These are phyloP conservation scores for Boletus subcaerulescens DNA, from an alignment of 768 basidiomycete genomes.

Conservation along the genomic window DNA sequence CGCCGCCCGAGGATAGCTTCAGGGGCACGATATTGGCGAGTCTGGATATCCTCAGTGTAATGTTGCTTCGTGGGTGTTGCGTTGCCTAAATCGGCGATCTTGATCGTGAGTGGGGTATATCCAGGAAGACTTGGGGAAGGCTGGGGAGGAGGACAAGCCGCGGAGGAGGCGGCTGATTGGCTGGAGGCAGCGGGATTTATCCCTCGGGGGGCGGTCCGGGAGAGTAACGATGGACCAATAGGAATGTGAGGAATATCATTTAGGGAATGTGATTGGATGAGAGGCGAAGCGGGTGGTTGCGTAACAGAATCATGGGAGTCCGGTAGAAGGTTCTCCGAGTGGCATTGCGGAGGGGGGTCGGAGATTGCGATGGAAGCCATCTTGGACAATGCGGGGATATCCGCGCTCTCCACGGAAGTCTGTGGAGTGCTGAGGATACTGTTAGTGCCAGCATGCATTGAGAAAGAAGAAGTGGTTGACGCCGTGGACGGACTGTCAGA, in stretches of 20 bases:
- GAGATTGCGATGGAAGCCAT: constrained; percentile 26
- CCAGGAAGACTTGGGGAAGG: constrained; percentile 20
- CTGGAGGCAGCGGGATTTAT: constrained; percentile 20
- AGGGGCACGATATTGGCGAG: constrained; percentile 93
- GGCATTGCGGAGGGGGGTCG: not conserved
- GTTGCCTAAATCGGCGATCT: constrained; percentile 94
- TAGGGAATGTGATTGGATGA: constrained; percentile 24
- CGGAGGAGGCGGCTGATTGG: constrained; percentile 16
- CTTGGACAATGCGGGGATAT: constrained; percentile 40
- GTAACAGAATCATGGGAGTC: not conserved
- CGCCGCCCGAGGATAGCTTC: constrained; percentile 87
- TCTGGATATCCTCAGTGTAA: constrained; percentile 94
- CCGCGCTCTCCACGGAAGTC: constrained; percentile 40
- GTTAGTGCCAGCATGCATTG: constrained; percentile 30
- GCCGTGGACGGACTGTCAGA: constrained; percentile 35
- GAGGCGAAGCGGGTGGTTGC: constrained; percentile 17
- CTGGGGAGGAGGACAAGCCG: constrained; percentile 21
- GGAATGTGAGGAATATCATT: constrained; percentile 25
- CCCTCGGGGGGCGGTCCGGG: constrained; percentile 55
- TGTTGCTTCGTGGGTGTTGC: constrained; percentile 89
- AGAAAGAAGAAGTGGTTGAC: constrained; percentile 46
- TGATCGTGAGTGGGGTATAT: constrained; percentile 63
- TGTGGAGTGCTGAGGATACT: constrained; percentile 52
- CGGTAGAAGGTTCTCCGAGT: not conserved
- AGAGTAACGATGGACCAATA: constrained; percentile 52